Conservation (phyloP, 2,329 filamentous ascomycete genomes). For the Blastomyces silverae region DNA sequence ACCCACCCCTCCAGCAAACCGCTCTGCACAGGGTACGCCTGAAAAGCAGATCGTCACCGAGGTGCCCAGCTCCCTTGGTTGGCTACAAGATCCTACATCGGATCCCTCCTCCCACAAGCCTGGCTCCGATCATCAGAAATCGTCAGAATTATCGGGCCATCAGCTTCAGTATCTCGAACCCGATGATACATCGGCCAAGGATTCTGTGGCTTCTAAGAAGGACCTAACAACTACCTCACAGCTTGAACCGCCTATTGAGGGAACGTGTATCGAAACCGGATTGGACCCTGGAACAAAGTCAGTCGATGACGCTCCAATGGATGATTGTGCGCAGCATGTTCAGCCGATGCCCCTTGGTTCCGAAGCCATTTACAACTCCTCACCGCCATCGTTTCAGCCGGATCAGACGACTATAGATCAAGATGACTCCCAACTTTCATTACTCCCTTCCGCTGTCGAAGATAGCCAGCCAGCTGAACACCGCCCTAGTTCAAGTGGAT, state of each 20-base stretch:
- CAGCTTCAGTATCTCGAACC: neutral
- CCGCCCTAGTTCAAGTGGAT: constrained; percentile 17
- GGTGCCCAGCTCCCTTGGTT: neutral
- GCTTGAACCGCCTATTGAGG: neutral
- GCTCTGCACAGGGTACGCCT: neutral
- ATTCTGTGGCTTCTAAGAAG: neutral
- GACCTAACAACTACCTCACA: neutral
- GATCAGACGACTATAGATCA: neutral
- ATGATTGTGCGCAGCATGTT: neutral
- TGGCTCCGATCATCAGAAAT: constrained; percentile 3
- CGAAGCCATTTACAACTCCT: neutral
- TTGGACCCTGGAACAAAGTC: neutral
- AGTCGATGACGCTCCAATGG: neutral
- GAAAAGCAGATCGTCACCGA: neutral
- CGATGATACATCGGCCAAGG: neutral
- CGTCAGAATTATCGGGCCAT: neutral
- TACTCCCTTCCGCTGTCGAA: constrained; percentile 12
- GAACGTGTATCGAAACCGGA: neutral
- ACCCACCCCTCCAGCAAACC: neutral
- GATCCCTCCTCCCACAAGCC: constrained; percentile 1
- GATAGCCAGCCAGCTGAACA: constrained; percentile 12
- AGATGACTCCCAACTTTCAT: constrained; percentile 10
- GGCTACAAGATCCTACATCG: neutral
- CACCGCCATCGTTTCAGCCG: neutral
- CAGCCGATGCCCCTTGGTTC: neutral